These are phyloP conservation scores for Claviceps capensis DNA, from an alignment of 2,329 filamentous ascomycete genomes.

Conservation along the genomic window DNA sequence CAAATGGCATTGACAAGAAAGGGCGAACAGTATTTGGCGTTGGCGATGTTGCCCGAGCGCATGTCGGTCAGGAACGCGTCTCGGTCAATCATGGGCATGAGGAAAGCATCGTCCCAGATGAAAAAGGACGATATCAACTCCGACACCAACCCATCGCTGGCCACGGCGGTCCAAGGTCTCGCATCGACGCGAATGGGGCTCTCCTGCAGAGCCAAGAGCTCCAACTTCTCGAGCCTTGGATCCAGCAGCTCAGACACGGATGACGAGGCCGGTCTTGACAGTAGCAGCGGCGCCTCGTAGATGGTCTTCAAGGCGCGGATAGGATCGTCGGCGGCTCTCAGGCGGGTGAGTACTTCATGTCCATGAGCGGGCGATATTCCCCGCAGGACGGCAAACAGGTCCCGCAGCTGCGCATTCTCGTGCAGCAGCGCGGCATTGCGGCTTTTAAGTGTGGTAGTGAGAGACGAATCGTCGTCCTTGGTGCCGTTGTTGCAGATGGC, in stretches of 20 bases:
- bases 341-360: constrained; percentile 2
- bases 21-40: constrained; percentile 16
- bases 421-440: constrained; percentile 5
- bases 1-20: constrained; percentile 21
- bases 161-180: constrained; percentile 17
- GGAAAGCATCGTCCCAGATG: constrained; percentile 15
- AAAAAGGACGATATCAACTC: constrained; percentile 18
- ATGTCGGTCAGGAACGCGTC: constrained; percentile 16
- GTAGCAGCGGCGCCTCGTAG: background rate
- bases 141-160: constrained; percentile 18
- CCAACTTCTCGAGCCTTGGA: constrained; percentile 2
- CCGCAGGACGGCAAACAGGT: constrained; percentile 6
- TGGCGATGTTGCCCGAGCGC: constrained; percentile 7
- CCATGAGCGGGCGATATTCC: constrained; percentile 4
- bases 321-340: constrained; percentile 6
- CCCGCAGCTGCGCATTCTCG: constrained; percentile 9
- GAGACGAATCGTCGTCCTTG: constrained; percentile 1
- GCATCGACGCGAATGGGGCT: constrained; percentile 14
- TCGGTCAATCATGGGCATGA: constrained; percentile 14
- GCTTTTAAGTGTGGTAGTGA: background rate
- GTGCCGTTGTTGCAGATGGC: constrained; percentile 4
- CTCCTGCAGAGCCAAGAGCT: constrained; percentile 6
- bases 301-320: constrained; percentile 3
- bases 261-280: background rate
- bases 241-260: background rate